phyloP scores from a whole-genome alignment of 2,329 filamentous ascomycete species.

The Penicillium sp. region DNA sequence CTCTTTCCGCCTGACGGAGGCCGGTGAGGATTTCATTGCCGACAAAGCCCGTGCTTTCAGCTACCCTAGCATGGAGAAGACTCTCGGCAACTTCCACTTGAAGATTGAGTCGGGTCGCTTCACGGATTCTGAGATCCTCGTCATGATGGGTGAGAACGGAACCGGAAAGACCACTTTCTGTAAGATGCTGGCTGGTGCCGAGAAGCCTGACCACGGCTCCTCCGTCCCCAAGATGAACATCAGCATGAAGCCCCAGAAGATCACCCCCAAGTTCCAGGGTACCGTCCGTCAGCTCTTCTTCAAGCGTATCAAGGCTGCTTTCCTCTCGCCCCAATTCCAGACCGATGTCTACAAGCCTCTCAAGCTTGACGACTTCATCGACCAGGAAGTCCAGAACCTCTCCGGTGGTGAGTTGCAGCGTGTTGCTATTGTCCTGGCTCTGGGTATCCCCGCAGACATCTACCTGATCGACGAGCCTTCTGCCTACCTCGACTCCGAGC shows the following conservation, averaged over 20 bases:
- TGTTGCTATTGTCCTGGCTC: slow-evolving; percentile 95
- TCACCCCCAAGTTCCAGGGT: slow-evolving; percentile 95
- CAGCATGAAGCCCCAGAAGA: slow-evolving; percentile 99
- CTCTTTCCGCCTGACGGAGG: slow-evolving; percentile 89
- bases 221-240: slow-evolving; percentile 92
- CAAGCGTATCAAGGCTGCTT: slow-evolving; percentile 98
- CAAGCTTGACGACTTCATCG: slow-evolving; percentile 97
- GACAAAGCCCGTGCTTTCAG: slow-evolving; percentile 80
- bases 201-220: slow-evolving; percentile 78
- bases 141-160: slow-evolving; percentile 99
- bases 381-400: slow-evolving; percentile 98
- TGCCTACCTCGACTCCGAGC: slow-evolving; percentile 96
- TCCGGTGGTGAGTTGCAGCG: slow-evolving; percentile 99
- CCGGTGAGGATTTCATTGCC: slow-evolving; percentile 77
- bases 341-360: slow-evolving; percentile 99
- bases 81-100: slow-evolving; percentile 80
- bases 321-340: slow-evolving; percentile 96
- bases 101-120: slow-evolving; percentile 77
- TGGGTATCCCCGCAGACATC: slow-evolving; percentile 93
- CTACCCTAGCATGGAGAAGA: slow-evolving; percentile 92
- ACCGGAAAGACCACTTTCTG: slow-evolving; percentile 99
- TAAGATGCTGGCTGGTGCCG: slow-evolving; percentile 84
- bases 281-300: slow-evolving; percentile 98
- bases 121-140: slow-evolving; percentile 96
- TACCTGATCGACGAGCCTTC: slow-evolving; percentile 98